Evolutionary conservation across 2,329 filamentous ascomycete species (phyloP).

Genomic region (Zymoseptoria brevis): DNA sequence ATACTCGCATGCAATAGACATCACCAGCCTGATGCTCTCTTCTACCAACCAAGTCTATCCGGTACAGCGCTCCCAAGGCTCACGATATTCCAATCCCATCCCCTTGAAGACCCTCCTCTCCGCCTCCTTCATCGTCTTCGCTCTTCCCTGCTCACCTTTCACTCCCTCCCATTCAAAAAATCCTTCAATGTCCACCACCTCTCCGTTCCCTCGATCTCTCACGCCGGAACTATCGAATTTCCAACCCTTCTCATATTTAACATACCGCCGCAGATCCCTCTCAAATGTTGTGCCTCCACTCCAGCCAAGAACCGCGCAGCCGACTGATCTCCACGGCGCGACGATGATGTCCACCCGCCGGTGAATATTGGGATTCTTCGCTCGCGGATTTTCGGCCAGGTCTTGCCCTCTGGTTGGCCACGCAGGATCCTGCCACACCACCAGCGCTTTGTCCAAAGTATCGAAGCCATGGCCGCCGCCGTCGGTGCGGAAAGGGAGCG

Average conservation of each 20-base stretch:
- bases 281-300: constrained; percentile 78
- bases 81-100: constrained; percentile 50
- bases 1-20: background rate
- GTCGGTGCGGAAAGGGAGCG: constrained; percentile 45
- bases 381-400: constrained; percentile 28
- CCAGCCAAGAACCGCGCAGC: constrained; percentile 85
- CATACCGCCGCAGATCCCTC: constrained; percentile 73
- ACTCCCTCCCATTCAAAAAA: constrained; percentile 64
- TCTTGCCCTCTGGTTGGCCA: constrained; percentile 35
- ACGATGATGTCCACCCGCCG: constrained; percentile 88
- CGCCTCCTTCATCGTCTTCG: constrained; percentile 56
- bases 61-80: constrained; percentile 39
- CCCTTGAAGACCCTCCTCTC: constrained; percentile 75
- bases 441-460: constrained; percentile 80
- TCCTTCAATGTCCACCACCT: constrained; percentile 68
- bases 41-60: constrained; percentile 22
- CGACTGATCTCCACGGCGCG: constrained; percentile 77
- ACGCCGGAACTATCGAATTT: constrained; percentile 92
- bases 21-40: background rate
- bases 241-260: constrained; percentile 60
- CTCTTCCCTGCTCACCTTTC: constrained; percentile 27
- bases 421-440: constrained; percentile 76
- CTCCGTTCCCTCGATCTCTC: constrained; percentile 57
- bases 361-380: constrained; percentile 64
- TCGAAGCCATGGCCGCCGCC: constrained; percentile 62